Base-by-base conservation (phyloP, 176 grass and related monocot species). In the Puya raimondii region DNA sequence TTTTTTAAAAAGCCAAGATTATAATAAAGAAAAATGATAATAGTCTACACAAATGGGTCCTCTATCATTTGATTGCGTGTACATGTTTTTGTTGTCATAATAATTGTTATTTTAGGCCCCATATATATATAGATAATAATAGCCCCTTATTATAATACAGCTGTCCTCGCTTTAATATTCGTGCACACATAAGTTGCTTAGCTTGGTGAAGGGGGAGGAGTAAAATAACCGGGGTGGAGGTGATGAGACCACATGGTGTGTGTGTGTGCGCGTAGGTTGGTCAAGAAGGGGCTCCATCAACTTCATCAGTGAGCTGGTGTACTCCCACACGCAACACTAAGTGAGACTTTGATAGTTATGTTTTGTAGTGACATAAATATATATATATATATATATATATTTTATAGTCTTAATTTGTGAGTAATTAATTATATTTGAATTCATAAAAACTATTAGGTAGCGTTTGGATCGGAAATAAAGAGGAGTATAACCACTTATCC, bases 341-440 rank as follows among this genome's bases (percentile, higher is more conserved):
- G 33, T 7, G 33, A 42, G 33, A 42, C 33, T 42, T 42, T 42
- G 33, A 42, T 42, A 42, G 33, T 42, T 7, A 6, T 7, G 33
- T 42, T 42, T 42, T 42, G 33, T 42, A 42, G 33, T 42, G 33
- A 7, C 7, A 42, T 42, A 42, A 6, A 63, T 42, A 74, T 61
- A 47, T 29, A 72, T 5, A 54, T 2, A 15, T 49, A 49, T 66
- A 50, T 61, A 49, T 66, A 42, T 42, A 42, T 29, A 29, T 29
- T 3, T 29, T 27, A 29, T 4, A 42, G 29, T 33, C 3, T 33
- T 33, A 33, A 33, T 33, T 33, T 33, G 33, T 42, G 33, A 6
- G 33, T 42, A 42, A 42, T 42, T 42, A 49, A 76, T 66, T 20
- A 76, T 66, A 67, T 42, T 56, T 66, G 29, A 48, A 51, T 75